Percentiles rank a stretch among this genome's conserved stretches.
These are phyloP conservation scores for Trichoderma aggressivum DNA, from an alignment of 2,329 filamentous ascomycete genomes.

Conservation along the genomic window DNA sequence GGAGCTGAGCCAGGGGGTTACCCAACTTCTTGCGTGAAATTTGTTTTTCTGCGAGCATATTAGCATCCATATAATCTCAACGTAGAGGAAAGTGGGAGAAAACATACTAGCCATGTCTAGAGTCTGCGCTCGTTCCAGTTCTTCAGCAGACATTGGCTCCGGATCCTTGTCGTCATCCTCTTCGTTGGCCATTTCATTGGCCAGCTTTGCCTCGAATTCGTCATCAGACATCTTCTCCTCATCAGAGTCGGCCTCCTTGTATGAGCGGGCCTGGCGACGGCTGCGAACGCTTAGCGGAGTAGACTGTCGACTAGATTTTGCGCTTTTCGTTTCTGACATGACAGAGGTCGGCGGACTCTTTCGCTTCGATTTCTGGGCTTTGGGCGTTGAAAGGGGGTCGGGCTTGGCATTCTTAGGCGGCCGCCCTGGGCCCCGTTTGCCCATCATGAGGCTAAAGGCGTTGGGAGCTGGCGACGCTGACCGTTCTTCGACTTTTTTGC, in stretches of 20 bases:
- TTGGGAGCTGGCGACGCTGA: slow-evolving; percentile 33
- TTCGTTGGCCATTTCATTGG: slow-evolving; percentile 53
- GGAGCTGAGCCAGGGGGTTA: slow-evolving; percentile 87
- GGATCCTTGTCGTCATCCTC: slow-evolving; percentile 36
- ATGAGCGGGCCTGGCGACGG: slow-evolving; percentile 48
- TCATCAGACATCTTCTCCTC: slow-evolving; percentile 69
- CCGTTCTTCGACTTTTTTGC: slow-evolving; percentile 27
- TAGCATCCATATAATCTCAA: background rate
- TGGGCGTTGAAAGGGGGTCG: slow-evolving; percentile 21
- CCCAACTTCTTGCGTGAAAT: slow-evolving; percentile 89
- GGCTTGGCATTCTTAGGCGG: slow-evolving; percentile 28
- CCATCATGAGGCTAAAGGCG: slow-evolving; percentile 56
- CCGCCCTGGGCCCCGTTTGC: slow-evolving; percentile 32
- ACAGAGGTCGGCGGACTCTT: slow-evolving; percentile 30
- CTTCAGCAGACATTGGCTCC: slow-evolving; percentile 48
- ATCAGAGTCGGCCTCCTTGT: slow-evolving; percentile 55
- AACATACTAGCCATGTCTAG: slow-evolving; percentile 71
- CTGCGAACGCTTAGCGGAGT: slow-evolving; percentile 62
- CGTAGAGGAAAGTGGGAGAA: background rate
- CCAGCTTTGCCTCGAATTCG: slow-evolving; percentile 77
- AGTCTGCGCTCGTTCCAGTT: slow-evolving; percentile 62
- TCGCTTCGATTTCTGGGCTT: slow-evolving; percentile 29
- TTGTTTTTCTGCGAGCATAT: slow-evolving; percentile 62
- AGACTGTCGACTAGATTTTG: slow-evolving; percentile 69
- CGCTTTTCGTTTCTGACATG: slow-evolving; percentile 58